Base-by-base conservation (phyloP, 1,139 yeast species). In the Suhomyces yuchorum region DNA sequence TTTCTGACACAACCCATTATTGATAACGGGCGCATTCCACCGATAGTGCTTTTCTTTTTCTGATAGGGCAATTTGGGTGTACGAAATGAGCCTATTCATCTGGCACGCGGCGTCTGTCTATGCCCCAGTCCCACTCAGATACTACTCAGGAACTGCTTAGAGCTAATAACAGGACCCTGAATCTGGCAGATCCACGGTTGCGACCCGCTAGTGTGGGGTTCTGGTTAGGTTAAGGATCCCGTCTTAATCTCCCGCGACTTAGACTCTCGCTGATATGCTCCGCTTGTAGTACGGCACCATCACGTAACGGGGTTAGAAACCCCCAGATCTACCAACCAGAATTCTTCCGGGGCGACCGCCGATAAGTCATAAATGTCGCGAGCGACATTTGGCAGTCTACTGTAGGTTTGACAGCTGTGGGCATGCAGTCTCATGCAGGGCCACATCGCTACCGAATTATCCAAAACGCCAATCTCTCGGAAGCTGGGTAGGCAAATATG, bases 251-350 rank as follows among this genome's bases (percentile, higher is more conserved):
- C 18, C 9, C 5, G 11, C 14, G 17, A 14, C 7, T 12, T 6
- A 8, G 17, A 30, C 11, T 30, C 18, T 7, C 6, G 7, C 14
- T 14, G 18, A 30, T 14, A 30, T 14, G 39, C 5, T 23, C 39
- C 39, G 30, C 39, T 23, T 37, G 39, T 37, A 24, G 39, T 23
- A 37, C 39, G 39, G 39, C 39, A 37, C 39, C 30, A 23, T 7
- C 26, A 14, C 15, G 6, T 4, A 7, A 7, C 23, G 23, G 23
- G 39, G 39, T 37, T 23, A 15, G 30, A 23, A 37, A 22, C 18
- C 14, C 39, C 39, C 18, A 15, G 18, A 22, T 14, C 19, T 6
- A 37, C 23, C 4, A 34, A 22, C 39, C 26, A 17, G 18, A 23
- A 15, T 14, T 35, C 17, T 35, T 35, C 38, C 38, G 38, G 8